Evolutionary conservation across 805 yeast species (phyloP), one percentile per base, ranked within the genome.

Genomic region (Allodekkera sacchari): DNA sequence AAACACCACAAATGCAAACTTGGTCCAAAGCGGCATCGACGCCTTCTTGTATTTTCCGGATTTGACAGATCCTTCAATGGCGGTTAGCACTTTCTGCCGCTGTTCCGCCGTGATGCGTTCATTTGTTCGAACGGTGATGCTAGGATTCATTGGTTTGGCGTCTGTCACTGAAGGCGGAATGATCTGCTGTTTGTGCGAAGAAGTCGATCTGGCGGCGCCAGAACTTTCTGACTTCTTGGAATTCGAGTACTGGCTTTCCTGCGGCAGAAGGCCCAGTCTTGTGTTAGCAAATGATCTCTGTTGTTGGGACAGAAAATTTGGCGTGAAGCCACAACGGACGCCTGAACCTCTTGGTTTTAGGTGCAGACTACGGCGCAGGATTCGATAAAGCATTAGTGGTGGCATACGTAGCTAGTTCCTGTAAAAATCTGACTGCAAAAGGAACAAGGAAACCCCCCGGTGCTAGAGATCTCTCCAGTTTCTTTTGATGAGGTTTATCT

Each of bases 151-250:
- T 11, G 51, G 53, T 27, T 37, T 35, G 11, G 44, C 34, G 21
- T 32, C 40, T 18, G 37, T 38, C 21, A 44, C 32, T 7, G 47
- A 45, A 10, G 50, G 43, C 18, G 48, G 43, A 7, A 41, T 20
- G 23, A 24, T 24, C 30, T 22, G 26, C 29, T 26, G 10, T 20
- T n/a, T n/a, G n/a, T n/a, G n/a, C n/a, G n/a, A n/a, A 41, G 20
- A 4, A 41, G 27, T 6, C 43, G 44, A 12, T 30, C 26, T 3
- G 31, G 29, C 26, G 41, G 33, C 1, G 39, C 13, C 5, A 57
- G 37, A 6, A 27, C 18, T 22, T 38, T 38, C 14, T 30, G 35
- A 10, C 30, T 27, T n/a, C 36, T 22, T 5, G 30, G 39, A n/a
- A n/a, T 13, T 24, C 22, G 11, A 27, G 25, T 10, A 21, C n/a